Conservation (phyloP, 1,139 yeast species). For the Geotrichum bryndzae region DNA sequence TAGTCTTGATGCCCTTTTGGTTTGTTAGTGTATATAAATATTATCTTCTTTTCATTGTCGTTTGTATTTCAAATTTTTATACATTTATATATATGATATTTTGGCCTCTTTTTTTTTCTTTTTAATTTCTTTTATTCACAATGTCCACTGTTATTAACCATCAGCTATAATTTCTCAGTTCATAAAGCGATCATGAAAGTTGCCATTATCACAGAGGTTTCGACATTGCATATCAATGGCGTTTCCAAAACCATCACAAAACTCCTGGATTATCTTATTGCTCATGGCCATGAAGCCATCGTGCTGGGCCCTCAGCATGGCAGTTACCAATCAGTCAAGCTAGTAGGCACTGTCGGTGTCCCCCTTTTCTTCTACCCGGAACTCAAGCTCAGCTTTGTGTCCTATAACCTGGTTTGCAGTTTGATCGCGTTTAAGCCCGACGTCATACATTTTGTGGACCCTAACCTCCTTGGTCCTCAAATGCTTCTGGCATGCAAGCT, state of each 20-base stretch:
- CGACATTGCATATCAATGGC: conserved; percentile 22
- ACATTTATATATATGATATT: background rate
- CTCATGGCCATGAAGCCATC: conserved; percentile 18
- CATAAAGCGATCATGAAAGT: background rate
- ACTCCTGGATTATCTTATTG: conserved; percentile 20
- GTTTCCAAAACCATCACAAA: conserved; percentile 22
- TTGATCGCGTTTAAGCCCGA: conserved; percentile 20
- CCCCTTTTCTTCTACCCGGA: conserved; percentile 24
- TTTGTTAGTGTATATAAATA: background rate
- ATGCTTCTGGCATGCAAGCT: conserved; percentile 19
- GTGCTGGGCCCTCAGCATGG: conserved; percentile 22
- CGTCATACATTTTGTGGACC: conserved; percentile 22
- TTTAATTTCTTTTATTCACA: background rate
- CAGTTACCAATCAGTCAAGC: conserved; percentile 15
- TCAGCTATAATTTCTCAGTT: background rate
- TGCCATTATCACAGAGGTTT: conserved; percentile 18
- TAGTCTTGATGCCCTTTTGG: background rate
- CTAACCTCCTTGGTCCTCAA: conserved; percentile 24
- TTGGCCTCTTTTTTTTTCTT: background rate
- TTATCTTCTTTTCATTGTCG: background rate
- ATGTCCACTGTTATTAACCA: background rate
- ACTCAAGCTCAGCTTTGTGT: conserved; percentile 21
- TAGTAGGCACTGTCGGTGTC: conserved; percentile 21
- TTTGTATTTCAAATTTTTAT: background rate
- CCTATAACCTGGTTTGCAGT: conserved; percentile 13